phyloP scores from a whole-genome alignment of 2,329 filamentous ascomycete genomes.

The Colletotrichum sp. region DNA sequence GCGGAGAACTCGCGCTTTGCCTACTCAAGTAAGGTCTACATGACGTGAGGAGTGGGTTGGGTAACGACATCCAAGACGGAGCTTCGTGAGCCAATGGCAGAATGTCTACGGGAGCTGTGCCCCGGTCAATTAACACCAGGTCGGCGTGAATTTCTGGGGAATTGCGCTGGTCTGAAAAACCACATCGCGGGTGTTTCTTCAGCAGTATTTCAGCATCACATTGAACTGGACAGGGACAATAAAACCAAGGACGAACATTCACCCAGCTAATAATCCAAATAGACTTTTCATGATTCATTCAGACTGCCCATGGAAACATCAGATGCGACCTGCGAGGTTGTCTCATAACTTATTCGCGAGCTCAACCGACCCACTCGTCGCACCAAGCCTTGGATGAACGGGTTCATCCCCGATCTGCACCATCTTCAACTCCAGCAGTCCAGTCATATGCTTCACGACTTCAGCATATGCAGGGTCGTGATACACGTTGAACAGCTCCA shows the following conservation, averaged over 20 bases:
- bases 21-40: not conserved
- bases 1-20: not conserved
- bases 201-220: not conserved
- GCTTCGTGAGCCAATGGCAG: not conserved
- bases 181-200: not conserved
- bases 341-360: constrained; percentile 5
- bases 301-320: not conserved
- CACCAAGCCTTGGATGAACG: constrained; percentile 27
- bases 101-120: not conserved
- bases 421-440: constrained; percentile 53
- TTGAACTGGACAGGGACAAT: not conserved
- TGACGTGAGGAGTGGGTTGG: constrained; percentile 14
- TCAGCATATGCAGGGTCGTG: constrained; percentile 38
- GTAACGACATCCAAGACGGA: constrained; percentile 11
- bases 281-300: not conserved
- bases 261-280: not conserved
- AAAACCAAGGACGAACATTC: not conserved
- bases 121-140: not conserved
- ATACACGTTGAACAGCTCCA: constrained; percentile 55
- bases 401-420: constrained; percentile 54
- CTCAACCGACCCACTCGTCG: not conserved
- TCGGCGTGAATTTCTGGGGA: not conserved
- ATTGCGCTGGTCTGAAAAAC: not conserved
- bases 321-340: not conserved
- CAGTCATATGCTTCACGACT: constrained; percentile 44